Evolutionary conservation across 169 alveolate species (phyloP), one percentile per base, ranked within the genome.

Genomic region (Plasmodium inui): DNA sequence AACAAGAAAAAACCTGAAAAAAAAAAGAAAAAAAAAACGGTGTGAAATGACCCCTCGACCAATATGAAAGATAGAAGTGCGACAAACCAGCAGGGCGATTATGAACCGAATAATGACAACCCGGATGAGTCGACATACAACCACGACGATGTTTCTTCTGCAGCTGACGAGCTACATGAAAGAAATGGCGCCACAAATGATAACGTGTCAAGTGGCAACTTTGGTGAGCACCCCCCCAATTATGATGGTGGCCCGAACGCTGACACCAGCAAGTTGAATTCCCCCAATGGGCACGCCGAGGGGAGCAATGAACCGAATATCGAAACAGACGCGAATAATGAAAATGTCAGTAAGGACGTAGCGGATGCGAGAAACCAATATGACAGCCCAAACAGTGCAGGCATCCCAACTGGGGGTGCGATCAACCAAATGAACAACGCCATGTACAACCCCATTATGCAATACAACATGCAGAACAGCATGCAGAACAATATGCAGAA

Each of bases 391-490:
- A 82, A 55, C 53, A 41, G 70, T 82, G 26, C 92, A 67, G 67
- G 32, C 10, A 67, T 22, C 34, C 10, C 44, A 26, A 0, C 41
- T n/a, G 92, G 55, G 5, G 72, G 22, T 17, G 9, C 8, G 55
- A 83, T 83, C 72, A 61, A 61, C 28, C n/a, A 37, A 28, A 50
- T 50, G 61, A 50, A 50, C 61, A 50, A 67, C 37, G 17, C 76
- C 37, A 41, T 26, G 74, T 53, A 71, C n/a, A 73, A 17, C 39
- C 53, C 82, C 12, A 85, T 32, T n/a, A 32, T 53, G 67, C 57
- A 32, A 67, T 85, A 84, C 57, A 83, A 84, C 74, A 84, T 82
- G 76, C 90, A 82, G 10, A 34, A 41, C 7, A n/a, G n/a, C n/a
- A 34, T 34, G 39, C 39, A 34, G 39, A 83, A 84, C n/a, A n/a